Evolutionary conservation across 345 rosid genomes (phyloP), one percentile per base, ranked within the genome.

Genomic region (Pugionium cornutum): DNA sequence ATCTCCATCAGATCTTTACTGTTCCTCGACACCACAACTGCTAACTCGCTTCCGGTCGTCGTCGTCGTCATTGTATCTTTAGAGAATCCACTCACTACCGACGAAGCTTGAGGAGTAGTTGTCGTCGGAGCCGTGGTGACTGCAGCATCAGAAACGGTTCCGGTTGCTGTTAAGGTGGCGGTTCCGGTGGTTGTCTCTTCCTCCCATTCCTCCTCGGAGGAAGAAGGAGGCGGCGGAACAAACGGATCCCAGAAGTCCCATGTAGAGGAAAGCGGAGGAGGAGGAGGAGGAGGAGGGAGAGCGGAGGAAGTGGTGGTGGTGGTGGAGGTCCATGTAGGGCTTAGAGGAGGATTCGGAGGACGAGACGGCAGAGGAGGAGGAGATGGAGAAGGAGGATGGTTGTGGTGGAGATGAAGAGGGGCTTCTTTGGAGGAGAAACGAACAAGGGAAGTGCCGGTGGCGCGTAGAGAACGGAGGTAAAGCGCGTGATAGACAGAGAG

Each of bases 161-260:
- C 76, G 4, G 82, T 65, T 32, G n/a, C 69, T 1, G 76, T 66
- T 1, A 40, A 69, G 0, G 75, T 68, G 34, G 50, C 56, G 9
- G 76, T 73, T 6, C 58, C 68, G 4, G 86, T 75, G 54, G 75
- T 53, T 10, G 75, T 58, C 5, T 59, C 84, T 7, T 74, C 94
- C 68, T 85, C 97, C 97, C 92, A 89, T 31, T 84, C 96, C 53
- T 84, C 95, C 78, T 84, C 97, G 1, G 84, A 75, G 25, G 73
- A 78, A 31, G 86, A 73, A 60, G 81, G 62, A 43, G 89, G 77
- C 0, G 53, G 84, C 10, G 85, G 92, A 18, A 71, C 73, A 62
- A 89, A 92, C 2, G 98, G 97, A 72, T 89, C 91, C 98, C 96
- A 92, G 66, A 87, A 87, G 67, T 92, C 98, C 98, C 98, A 92